phyloP scores from a whole-genome alignment of 495 filamentous ascomycete species.

The Sabuloglossum arenarium region DNA sequence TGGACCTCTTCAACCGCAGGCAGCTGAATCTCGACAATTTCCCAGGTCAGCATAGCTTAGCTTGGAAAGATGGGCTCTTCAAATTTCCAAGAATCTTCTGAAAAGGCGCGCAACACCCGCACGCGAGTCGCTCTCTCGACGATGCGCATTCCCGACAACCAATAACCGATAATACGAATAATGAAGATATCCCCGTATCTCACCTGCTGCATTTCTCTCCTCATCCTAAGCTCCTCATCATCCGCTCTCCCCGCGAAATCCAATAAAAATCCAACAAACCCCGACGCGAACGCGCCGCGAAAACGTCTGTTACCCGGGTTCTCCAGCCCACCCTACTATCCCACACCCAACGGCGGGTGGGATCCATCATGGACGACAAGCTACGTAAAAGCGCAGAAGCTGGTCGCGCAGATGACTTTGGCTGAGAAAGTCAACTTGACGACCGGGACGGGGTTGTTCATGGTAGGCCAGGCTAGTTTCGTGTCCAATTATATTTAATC shows the following conservation, averaged over 20 bases:
- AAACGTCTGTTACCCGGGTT: background rate
- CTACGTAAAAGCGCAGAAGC: slow-evolving; percentile 55
- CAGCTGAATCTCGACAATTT: too few relatives aligned
- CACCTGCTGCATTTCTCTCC: background rate
- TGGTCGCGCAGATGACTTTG: slow-evolving; percentile 69
- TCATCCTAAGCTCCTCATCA: background rate
- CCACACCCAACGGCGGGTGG: slow-evolving; percentile 37
- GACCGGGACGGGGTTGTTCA: slow-evolving; percentile 67
- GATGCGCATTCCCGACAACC: too few relatives aligned
- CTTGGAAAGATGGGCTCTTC: too few relatives aligned
- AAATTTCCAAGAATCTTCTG: too few relatives aligned
- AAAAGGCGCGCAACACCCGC: too few relatives aligned
- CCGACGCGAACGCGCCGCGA: background rate
- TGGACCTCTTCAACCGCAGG: too few relatives aligned
- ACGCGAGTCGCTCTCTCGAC: too few relatives aligned
- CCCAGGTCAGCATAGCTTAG: too few relatives aligned
- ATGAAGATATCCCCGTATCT: background rate
- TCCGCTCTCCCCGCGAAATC: background rate
- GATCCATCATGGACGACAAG: slow-evolving; percentile 48
- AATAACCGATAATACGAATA: too few relatives aligned
- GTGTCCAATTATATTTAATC: too few relatives aligned
- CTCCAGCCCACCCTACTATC: background rate
- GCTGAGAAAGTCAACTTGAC: slow-evolving; percentile 90
- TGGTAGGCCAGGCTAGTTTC: background rate
- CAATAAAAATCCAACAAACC: too few relatives aligned